phyloP scores from a whole-genome alignment of 768 basidiomycete genomes.

The Nidula microcarpa region DNA sequence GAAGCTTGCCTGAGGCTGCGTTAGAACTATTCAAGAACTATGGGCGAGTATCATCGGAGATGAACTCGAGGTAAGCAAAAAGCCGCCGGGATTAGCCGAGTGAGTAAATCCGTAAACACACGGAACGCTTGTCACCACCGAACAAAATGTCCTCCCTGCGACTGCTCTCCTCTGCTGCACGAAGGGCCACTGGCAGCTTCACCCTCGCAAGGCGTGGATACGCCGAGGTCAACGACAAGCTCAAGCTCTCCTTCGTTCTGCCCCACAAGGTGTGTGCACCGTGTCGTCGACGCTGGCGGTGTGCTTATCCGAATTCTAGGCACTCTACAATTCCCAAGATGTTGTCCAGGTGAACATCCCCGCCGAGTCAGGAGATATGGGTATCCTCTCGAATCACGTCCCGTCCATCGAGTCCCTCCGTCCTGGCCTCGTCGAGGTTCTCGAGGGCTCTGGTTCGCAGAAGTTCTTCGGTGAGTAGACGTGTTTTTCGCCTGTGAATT shows the following conservation, averaged over 20 bases:
- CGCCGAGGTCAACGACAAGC: slow-evolving; percentile 87
- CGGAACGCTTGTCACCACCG: slow-evolving; percentile 24
- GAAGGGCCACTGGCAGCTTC: slow-evolving; percentile 55
- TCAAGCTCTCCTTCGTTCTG: slow-evolving; percentile 89
- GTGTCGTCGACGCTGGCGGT: neutral
- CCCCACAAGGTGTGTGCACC: slow-evolving; percentile 81
- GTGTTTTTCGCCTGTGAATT: neutral
- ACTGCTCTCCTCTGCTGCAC: slow-evolving; percentile 54
- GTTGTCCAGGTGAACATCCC: slow-evolving; percentile 95
- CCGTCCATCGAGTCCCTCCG: slow-evolving; percentile 95
- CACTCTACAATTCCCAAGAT: slow-evolving; percentile 87
- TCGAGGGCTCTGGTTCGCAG: slow-evolving; percentile 79
- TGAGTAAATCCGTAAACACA: slow-evolving; percentile 36
- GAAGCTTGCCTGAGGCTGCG: too few species aligned
- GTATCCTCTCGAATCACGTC: slow-evolving; percentile 98
- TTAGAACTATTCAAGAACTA: too few species aligned
- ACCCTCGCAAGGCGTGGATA: slow-evolving; percentile 74
- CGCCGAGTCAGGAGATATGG: slow-evolving; percentile 96
- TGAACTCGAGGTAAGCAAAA: neutral
- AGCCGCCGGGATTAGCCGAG: neutral
- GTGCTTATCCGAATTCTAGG: slow-evolving; percentile 38
- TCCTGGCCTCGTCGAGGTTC: slow-evolving; percentile 92
- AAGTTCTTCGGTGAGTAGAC: slow-evolving; percentile 90
- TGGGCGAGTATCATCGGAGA: too few species aligned
- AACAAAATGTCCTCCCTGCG: slow-evolving; percentile 73